phyloP scores from a whole-genome alignment of 352 stramenopile genomes.

The Phytopythium litorale region DNA sequence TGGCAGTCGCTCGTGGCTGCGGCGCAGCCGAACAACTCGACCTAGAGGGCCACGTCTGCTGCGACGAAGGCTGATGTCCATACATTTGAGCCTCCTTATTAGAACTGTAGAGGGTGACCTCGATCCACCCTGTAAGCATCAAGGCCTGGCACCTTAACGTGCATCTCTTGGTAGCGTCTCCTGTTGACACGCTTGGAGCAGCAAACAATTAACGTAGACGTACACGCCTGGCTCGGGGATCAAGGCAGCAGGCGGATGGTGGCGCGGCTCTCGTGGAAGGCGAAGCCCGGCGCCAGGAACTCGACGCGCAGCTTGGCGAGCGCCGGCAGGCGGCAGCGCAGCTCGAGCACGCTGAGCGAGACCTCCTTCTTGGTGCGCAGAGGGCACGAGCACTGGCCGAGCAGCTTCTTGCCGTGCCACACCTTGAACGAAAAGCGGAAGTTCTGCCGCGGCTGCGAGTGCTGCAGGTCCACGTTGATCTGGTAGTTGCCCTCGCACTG shows the following conservation, averaged over 20 bases:
- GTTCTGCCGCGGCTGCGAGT: slow-evolving; percentile 31
- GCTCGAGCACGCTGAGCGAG: slow-evolving; percentile 34
- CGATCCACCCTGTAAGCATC: neutral
- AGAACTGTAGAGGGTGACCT: neutral
- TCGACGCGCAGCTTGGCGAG: slow-evolving; percentile 36
- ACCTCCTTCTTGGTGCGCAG: slow-evolving; percentile 37
- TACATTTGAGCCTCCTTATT: neutral
- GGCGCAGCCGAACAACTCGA: neutral
- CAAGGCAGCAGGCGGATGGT: slow-evolving; percentile 24
- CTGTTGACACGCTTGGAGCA: neutral
- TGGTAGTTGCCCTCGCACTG: slow-evolving; percentile 31
- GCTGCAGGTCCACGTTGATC: slow-evolving; percentile 38
- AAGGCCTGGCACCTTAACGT: neutral
- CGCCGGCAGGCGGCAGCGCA: slow-evolving; percentile 23
- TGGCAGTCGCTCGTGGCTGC: slow-evolving; percentile 56
- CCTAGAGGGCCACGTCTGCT: neutral
- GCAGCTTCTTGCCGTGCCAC: slow-evolving; percentile 34
- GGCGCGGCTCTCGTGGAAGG: slow-evolving; percentile 39
- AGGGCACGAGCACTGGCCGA: slow-evolving; percentile 31
- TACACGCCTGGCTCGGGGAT: neutral
- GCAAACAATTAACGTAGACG: neutral
- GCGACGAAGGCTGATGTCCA: neutral
- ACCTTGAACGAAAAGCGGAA: slow-evolving; percentile 33
- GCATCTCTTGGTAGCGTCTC: neutral
- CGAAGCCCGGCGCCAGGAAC: slow-evolving; percentile 34